phyloP scores from a whole-genome alignment of 495 filamentous ascomycete genomes.

The Polyplosphaeria fusca region DNA sequence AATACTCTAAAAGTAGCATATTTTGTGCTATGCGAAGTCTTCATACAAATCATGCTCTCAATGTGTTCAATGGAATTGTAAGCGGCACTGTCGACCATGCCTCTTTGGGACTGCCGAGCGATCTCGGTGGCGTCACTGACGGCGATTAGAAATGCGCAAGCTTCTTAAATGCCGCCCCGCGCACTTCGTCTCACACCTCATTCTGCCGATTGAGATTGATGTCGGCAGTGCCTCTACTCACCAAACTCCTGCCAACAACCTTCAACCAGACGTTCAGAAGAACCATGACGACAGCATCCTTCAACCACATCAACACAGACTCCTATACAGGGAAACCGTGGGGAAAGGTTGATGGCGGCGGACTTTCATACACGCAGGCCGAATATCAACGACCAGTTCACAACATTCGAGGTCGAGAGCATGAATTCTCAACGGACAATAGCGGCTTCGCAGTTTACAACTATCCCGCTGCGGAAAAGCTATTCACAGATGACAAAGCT shows the following conservation, averaged over 20 bases:
- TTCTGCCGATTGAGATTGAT: too few species aligned
- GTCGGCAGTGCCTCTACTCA: background rate
- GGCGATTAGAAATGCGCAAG: too few species aligned
- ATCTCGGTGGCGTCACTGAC: too few species aligned
- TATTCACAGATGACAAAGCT: slow-evolving; percentile 36
- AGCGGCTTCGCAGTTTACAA: slow-evolving; percentile 39
- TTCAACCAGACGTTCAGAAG: background rate
- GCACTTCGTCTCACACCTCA: background rate
- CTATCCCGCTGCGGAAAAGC: slow-evolving; percentile 35
- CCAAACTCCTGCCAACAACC: background rate
- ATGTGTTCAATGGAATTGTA: too few species aligned
- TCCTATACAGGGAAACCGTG: slow-evolving; percentile 36
- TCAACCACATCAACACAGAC: slow-evolving; percentile 41
- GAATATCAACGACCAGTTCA: slow-evolving; percentile 32
- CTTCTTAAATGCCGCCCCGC: background rate
- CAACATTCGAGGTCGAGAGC: slow-evolving; percentile 34
- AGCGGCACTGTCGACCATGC: too few species aligned
- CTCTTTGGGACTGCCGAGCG: too few species aligned
- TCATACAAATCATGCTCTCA: too few species aligned
- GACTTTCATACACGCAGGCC: slow-evolving; percentile 31
- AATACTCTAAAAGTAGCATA: too few species aligned
- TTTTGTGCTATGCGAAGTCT: too few species aligned
- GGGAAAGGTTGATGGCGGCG: slow-evolving; percentile 42
- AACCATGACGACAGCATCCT: slow-evolving; percentile 40
- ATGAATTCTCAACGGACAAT: slow-evolving; percentile 37